Evolutionary conservation across 768 basidiomycete genomes (phyloP).

Genomic region (Aureoboletus auriporus): DNA sequence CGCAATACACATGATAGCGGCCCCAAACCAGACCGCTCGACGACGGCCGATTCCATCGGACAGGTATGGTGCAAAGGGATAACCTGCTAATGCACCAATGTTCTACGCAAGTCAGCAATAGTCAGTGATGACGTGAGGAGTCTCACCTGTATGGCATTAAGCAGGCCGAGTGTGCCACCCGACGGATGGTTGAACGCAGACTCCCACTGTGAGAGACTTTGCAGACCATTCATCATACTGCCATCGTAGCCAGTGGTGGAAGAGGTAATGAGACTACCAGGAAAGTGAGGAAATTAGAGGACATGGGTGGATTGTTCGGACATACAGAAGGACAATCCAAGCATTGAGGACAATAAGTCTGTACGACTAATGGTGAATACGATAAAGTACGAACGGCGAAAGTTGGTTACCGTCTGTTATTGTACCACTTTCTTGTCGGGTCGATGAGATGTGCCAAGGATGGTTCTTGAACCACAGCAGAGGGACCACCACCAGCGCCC

Average conservation of each 20-base stretch:
- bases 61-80: slow-evolving; percentile 67
- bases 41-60: slow-evolving; percentile 72
- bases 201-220: slow-evolving; percentile 66
- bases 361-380: not conserved
- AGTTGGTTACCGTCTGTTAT: slow-evolving; percentile 56
- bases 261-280: slow-evolving; percentile 60
- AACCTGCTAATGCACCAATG: slow-evolving; percentile 65
- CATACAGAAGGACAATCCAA: slow-evolving; percentile 67
- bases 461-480: slow-evolving; percentile 22
- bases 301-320: not conserved
- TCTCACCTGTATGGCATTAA: slow-evolving; percentile 68
- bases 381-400: not conserved
- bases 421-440: slow-evolving; percentile 69
- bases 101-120: slow-evolving; percentile 40
- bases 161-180: slow-evolving; percentile 55
- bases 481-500: slow-evolving; percentile 49
- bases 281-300: not conserved
- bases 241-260: slow-evolving; percentile 75
- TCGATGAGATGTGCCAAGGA: slow-evolving; percentile 56
- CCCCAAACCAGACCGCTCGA: slow-evolving; percentile 63
- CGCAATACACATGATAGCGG: slow-evolving; percentile 62
- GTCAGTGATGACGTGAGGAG: not conserved
- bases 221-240: slow-evolving; percentile 77
- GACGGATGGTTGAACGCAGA: slow-evolving; percentile 54
- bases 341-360: slow-evolving; percentile 62